A percentile compares a stretch with the other conserved stretches of the same genome.
Conservation (phyloP, 2,329 filamentous ascomycete species). For the Sporothrix humicola region DNA sequence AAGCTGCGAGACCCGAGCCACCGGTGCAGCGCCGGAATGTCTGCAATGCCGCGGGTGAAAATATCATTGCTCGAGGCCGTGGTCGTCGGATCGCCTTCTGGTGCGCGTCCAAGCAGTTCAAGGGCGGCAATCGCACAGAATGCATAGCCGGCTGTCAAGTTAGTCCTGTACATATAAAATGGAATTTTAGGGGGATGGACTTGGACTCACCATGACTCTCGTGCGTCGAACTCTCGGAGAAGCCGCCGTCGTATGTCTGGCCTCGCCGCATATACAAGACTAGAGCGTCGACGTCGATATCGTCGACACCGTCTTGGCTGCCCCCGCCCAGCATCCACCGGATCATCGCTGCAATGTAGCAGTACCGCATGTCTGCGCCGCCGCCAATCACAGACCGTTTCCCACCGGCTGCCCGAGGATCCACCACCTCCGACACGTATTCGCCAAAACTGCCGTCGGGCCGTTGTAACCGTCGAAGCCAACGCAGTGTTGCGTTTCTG, state of each 20-base stretch:
- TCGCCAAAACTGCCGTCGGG: slow-evolving; percentile 91
- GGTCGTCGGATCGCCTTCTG: slow-evolving; percentile 44
- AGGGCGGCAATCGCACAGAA: slow-evolving; percentile 86
- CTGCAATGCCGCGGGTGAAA: slow-evolving; percentile 49
- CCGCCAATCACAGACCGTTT: slow-evolving; percentile 65
- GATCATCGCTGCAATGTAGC: slow-evolving; percentile 81
- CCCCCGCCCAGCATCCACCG: slow-evolving; percentile 78
- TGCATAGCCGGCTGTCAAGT: slow-evolving; percentile 77
- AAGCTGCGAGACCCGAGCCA: slow-evolving; percentile 68
- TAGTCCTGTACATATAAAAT: background rate
- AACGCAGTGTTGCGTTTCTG: slow-evolving; percentile 69
- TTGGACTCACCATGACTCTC: slow-evolving; percentile 80
- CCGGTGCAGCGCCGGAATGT: slow-evolving; percentile 47
- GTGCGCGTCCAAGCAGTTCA: slow-evolving; percentile 71
- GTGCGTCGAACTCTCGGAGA: slow-evolving; percentile 76
- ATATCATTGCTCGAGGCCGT: slow-evolving; percentile 38
- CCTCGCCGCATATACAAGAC: slow-evolving; percentile 67
- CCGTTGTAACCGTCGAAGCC: slow-evolving; percentile 79
- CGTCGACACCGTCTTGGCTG: slow-evolving; percentile 57
- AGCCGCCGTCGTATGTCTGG: slow-evolving; percentile 82
- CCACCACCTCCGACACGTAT: slow-evolving; percentile 60
- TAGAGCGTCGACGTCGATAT: slow-evolving; percentile 76
- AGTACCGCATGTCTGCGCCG: slow-evolving; percentile 84
- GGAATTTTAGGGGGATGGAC: too few relatives aligned
- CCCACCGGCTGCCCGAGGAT: background rate